Evolutionary conservation across 192 early-diverging fungal species (phyloP), one percentile per base, ranked within the genome.

Genomic region (Backusella australiensis): DNA sequence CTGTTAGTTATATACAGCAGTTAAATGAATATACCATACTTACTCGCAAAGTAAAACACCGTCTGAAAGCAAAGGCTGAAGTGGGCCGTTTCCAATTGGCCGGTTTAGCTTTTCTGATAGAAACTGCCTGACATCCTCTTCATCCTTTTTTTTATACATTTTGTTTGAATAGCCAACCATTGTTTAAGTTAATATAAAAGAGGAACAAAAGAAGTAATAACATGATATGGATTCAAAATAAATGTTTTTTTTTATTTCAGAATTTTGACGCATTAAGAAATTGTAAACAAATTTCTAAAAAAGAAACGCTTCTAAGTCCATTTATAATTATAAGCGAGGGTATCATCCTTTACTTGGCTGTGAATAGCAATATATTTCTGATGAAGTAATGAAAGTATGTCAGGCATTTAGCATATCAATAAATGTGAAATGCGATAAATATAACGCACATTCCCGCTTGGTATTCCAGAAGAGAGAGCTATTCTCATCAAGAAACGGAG

Each of bases 1-100:
- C 38, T 9, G 39, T 36, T 29, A 68, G 23, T 52, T 67, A 59
- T 70, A 49, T 34, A 34, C 38, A 66, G 44, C 5, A 71, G 38
- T 67, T 67, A 65, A 81, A 3, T 23, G 15, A 35, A 44, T 15
- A 8, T 29, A 9, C 42, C 26, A 11, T 9, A 41, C 83, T 81
- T 86, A 91, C 90, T 83, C 85, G 85, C 94, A 96, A 23, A 96
- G 85, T 14, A 96, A 75, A 12, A 94, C 88, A 34, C 94, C 94
- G 67, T 94, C 93, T 69, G 90, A 87, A 6, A 96, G 85, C 39
- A 87, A 85, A 19, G 83, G 78, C 29, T 89, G 90, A 11, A 96
- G 81, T 34, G 70, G 26, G 1, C 44, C 44, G 71, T 89, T 87
- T 34, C 81, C 78, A 14, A 82, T 81, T 12, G 90, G 86, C 19